A percentile compares a stretch with the other conserved stretches of the same genome.
Conservation (phyloP, 345 rosid species). For the rapeseed (Brassica napus) region Da-Ae NC_063443.1:11474001-11474500, state of each 20-base stretch:
- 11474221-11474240: conserved; percentile 35
- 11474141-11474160: conserved; percentile 8
- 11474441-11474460: conserved; percentile 35
- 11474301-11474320: conserved; percentile 36
- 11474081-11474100: not conserved
- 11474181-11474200: not conserved
- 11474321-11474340: conserved; percentile 29
- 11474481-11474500: not conserved
- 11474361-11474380: conserved; percentile 41
- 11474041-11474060: conserved; percentile 4
- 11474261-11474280: conserved; percentile 42
- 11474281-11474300: conserved; percentile 37
- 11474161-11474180: conserved; percentile 19
- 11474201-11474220: not conserved
- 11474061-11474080: conserved; percentile 21
- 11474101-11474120: conserved; percentile 9
- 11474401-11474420: conserved; percentile 34
- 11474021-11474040: conserved; percentile 12
- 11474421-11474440: conserved; percentile 33
- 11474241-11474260: conserved; percentile 37
- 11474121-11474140: not conserved
- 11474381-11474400: conserved; percentile 38
- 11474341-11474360: conserved; percentile 28
- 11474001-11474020: conserved; percentile 9
- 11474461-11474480: conserved; percentile 21